A percentile compares a stretch with the other conserved stretches of the same genome.
Conservation (phyloP, 164 flowering plant genomes). For the Protea cynaroides region DNA sequence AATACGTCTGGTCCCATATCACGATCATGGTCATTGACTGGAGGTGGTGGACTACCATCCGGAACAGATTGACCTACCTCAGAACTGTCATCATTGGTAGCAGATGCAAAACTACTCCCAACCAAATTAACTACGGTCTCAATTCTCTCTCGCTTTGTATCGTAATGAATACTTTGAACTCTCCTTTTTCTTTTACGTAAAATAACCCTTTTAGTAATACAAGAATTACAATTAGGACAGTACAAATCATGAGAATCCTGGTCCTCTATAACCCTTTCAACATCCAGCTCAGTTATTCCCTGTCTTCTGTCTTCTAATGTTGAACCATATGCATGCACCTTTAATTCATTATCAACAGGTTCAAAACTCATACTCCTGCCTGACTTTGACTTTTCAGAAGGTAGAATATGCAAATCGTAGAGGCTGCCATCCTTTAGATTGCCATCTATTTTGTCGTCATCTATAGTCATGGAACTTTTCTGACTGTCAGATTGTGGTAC, state of each 20-base stretch:
- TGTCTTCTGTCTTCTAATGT: slow-evolving; percentile 17
- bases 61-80: slow-evolving; percentile 1
- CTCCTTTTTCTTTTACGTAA: slow-evolving; percentile 52
- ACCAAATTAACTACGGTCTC: slow-evolving; percentile 14
- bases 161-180: slow-evolving; percentile 13
- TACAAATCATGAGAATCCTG: slow-evolving; percentile 76
- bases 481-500: slow-evolving; percentile 8
- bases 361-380: slow-evolving; percentile 6
- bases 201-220: slow-evolving; percentile 71
- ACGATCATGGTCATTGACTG: slow-evolving; percentile 14
- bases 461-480: slow-evolving; percentile 7
- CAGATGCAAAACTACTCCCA: too few species aligned
- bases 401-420: slow-evolving; percentile 7
- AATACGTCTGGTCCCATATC: slow-evolving; percentile 40
- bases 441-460: slow-evolving; percentile 9
- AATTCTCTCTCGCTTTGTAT: slow-evolving; percentile 27
- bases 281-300: slow-evolving; percentile 41
- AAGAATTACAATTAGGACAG: slow-evolving; percentile 79
- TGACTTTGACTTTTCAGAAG: slow-evolving; percentile 14
- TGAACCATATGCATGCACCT: slow-evolving; percentile 13
- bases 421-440: slow-evolving; percentile 12
- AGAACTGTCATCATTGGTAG: slow-evolving; percentile 9
- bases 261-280: slow-evolving; percentile 57
- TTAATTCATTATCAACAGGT: slow-evolving; percentile 5
- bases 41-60: slow-evolving; percentile 11